Conservation (phyloP, 1,284 basidiomycete species). For the Ustilago tritici region DNA sequence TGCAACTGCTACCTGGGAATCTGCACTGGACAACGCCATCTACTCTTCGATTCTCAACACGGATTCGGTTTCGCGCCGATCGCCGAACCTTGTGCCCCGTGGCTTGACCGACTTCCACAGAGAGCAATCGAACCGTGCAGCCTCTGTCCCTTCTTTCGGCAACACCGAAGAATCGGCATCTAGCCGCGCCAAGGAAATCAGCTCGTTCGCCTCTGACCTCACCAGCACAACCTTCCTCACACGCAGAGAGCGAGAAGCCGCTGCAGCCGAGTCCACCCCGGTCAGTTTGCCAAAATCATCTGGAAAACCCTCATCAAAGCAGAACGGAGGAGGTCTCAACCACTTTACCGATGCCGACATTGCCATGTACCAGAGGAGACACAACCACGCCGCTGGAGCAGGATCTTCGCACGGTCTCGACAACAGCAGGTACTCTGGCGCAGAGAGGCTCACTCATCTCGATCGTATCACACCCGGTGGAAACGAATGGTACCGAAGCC, state of each 20-base stretch:
- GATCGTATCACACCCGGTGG: slow-evolving; percentile 43
- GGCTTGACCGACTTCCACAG: slow-evolving; percentile 38
- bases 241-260: slow-evolving; percentile 44
- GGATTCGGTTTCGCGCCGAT: slow-evolving; percentile 29
- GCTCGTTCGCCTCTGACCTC: slow-evolving; percentile 42
- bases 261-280: slow-evolving; percentile 26
- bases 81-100: slow-evolving; percentile 41
- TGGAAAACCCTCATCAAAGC: slow-evolving; percentile 5
- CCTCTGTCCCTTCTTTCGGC: slow-evolving; percentile 43
- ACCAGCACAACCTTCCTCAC: slow-evolving; percentile 50
- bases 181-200: slow-evolving; percentile 24
- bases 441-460: slow-evolving; percentile 43
- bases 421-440: slow-evolving; percentile 50
- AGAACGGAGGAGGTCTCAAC: slow-evolving; percentile 26
- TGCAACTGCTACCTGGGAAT: slow-evolving; percentile 26
- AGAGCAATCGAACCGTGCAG: slow-evolving; percentile 40
- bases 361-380: slow-evolving; percentile 48
- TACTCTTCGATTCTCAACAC: slow-evolving; percentile 53
- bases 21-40: slow-evolving; percentile 44
- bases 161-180: slow-evolving; percentile 30
- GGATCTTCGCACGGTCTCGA: slow-evolving; percentile 30
- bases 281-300: not conserved
- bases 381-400: slow-evolving; percentile 36
- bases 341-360: slow-evolving; percentile 50
- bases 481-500: slow-evolving; percentile 52